Evolutionary conservation across 176 grass and related monocot genomes (phyloP), one percentile per base, ranked within the genome.

Genomic region (Triticum turgidum): DNA sequence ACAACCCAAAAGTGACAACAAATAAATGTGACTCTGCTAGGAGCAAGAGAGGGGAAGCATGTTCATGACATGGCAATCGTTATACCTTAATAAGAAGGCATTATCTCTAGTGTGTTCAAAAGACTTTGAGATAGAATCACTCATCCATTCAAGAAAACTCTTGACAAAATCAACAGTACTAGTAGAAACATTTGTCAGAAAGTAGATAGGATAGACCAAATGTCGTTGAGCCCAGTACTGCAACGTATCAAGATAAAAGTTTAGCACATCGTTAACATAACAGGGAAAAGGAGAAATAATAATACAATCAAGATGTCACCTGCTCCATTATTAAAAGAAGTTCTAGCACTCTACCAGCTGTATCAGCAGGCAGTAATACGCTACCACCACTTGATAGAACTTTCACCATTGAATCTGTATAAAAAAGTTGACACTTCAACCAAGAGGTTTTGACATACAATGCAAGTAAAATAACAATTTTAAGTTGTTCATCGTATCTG

Each of bases 71-170:
- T 13, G 30, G 44, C 3, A 56, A 56, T 29, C 25, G 13, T 12
- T 54, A 86, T 91, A 98, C 93, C 85, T 95, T 69, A 98, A 90
- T 83, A 92, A 70, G 83, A 98, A 98, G 79, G 96, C 77, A 79
- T 98, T 98, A 69, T 93, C 91, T 80, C 96, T 92, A 66, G 82
- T 89, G 68, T 95, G 85, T 82, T 94, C 96, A 69, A 98, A 98
- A 83, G 92, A 95, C 86, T 95, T 98, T 34, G 93, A 90, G 51
- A 98, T 95, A 5, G 92, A 90, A 84, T 98, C 96, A 82, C 85
- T 91, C 96, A 98, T 98, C 96, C 96, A 98, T 86, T 98, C 96
- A 95, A 98, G 93, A 89, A 98, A 95, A 91, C 96, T 95, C 90
- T 98, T 98, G 64, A 95, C 96, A 89, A 84, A 98, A 70, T 98